These are phyloP conservation scores for Mycena alexandri DNA, from an alignment of 768 basidiomycete genomes.

Conservation along the genomic window DNA sequence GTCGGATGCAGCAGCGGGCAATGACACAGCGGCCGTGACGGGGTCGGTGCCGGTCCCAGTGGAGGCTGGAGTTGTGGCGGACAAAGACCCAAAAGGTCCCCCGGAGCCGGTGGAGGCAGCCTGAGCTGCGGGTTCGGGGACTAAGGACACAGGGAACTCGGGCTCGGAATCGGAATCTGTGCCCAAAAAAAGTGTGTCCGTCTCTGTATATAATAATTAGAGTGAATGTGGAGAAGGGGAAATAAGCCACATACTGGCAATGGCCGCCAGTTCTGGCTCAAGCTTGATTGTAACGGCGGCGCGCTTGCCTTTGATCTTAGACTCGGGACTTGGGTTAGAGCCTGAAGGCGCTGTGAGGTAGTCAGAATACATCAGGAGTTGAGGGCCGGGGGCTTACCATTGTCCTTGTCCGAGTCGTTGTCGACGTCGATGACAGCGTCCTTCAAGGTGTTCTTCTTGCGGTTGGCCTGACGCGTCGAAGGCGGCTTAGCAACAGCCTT, in stretches of 20 bases:
- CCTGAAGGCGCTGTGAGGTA: too few relatives aligned
- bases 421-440: slow-evolving; percentile 2
- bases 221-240: too few relatives aligned
- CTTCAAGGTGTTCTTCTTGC: not conserved
- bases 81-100: too few relatives aligned
- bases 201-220: not conserved
- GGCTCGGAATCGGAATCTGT: slow-evolving; percentile 9
- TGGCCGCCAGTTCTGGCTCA: not conserved
- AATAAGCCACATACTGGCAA: slow-evolving; percentile 1
- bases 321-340: too few relatives aligned
- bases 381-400: not conserved
- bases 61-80: too few relatives aligned
- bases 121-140: not conserved
- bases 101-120: not conserved
- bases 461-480: slow-evolving; percentile 10
- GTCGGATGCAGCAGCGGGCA: not conserved
- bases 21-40: not conserved
- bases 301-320: not conserved
- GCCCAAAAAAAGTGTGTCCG: not conserved
- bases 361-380: not conserved
- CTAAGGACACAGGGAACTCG: not conserved
- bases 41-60: not conserved
- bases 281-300: slow-evolving; percentile 1
- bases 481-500: slow-evolving; percentile 1
- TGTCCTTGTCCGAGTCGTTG: not conserved